Evolutionary conservation across 1,139 yeast species (phyloP).

Genomic region (Kodamaea alishanica): DNA sequence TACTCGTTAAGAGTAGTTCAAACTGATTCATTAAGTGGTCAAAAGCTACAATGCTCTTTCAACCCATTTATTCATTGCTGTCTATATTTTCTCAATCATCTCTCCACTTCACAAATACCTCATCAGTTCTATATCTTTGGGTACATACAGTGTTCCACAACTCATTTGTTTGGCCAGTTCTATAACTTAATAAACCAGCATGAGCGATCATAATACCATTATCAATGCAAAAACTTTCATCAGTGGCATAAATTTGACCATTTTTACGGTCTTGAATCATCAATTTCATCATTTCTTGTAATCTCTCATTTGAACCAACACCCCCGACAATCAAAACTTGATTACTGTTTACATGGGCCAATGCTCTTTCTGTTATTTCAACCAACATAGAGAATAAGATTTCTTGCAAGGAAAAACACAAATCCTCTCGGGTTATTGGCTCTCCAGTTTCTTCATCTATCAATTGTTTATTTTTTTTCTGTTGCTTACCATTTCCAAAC

Average conservation of each 20-base stretch:
- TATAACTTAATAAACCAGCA: conserved; percentile 83
- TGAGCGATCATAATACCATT: conserved; percentile 99
- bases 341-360: conserved; percentile 91
- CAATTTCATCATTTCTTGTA: conserved; percentile 92
- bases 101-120: conserved; percentile 87
- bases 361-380: conserved; percentile 95
- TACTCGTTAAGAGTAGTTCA: too few species aligned
- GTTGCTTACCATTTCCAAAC: conserved; percentile 34
- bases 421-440: conserved; percentile 72
- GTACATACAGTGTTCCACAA: conserved; percentile 79
- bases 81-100: conserved; percentile 36
- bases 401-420: conserved; percentile 91
- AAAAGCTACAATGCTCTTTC: too few species aligned
- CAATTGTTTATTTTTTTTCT: conserved; percentile 49
- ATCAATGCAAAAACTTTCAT: conserved; percentile 93
- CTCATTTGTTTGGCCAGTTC: conserved; percentile 70
- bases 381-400: conserved; percentile 93
- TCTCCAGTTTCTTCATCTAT: conserved; percentile 50
- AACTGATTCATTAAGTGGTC: too few species aligned
- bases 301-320: conserved; percentile 87
- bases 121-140: conserved; percentile 91
- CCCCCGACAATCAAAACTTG: conserved; percentile 97
- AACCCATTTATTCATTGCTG: too few species aligned
- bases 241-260: conserved; percentile 89
- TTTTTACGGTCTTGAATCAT: conserved; percentile 84